Base-by-base conservation (phyloP, 2,329 filamentous ascomycete genomes). In the Fusarium aywerte region DNA sequence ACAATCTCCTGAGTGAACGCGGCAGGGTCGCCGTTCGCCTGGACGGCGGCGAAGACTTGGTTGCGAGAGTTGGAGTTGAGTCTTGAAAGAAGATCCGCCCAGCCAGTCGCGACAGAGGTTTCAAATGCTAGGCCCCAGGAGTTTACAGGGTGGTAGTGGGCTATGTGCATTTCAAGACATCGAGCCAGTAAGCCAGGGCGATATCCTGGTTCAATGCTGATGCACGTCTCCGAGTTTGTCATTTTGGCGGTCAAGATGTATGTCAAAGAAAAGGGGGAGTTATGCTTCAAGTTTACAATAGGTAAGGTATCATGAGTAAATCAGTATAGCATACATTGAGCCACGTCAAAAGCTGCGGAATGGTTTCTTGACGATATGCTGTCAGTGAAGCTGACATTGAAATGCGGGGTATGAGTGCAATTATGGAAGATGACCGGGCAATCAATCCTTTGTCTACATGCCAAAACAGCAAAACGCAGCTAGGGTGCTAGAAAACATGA, bases 141-240 rank as follows among this genome's bases (percentile, higher is more conserved):
- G 1, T 69, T 59, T 1, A 23, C 36, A 1, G 65, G 65, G 10
- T 68, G 61, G 4, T 68, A 68, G 12, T 52, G 53, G 18, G 52
- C 11, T 11, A 69, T 67, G 35, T 66, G 65, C 65, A 68, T 68
- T 10, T 68, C 65, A 2, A 68, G 56, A 4, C 56, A 62, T 15
- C 65, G 39, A 2, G 65, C 65, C 1, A 68, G 32, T 7, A 68
- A 58, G 5, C 65, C 65, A 7, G 65, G 65, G 1, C 61, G 65
- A 7, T 68, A 68, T 11, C 65, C 65, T 16, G 56, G 18, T 31
- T 69, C 44, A 0, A 69, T 59, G 3, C 6, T 50, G 21, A 68
- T 49, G 27, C 2, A 16, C 8, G 25, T 11, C 2, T 27, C 12
- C 5, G n/a, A n/a, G 1, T 20, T 12, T 10, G 42, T 15, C 65